Evolutionary conservation across 2,329 filamentous ascomycete species (phyloP).

Genomic region (Madurella fahalii): DNA sequence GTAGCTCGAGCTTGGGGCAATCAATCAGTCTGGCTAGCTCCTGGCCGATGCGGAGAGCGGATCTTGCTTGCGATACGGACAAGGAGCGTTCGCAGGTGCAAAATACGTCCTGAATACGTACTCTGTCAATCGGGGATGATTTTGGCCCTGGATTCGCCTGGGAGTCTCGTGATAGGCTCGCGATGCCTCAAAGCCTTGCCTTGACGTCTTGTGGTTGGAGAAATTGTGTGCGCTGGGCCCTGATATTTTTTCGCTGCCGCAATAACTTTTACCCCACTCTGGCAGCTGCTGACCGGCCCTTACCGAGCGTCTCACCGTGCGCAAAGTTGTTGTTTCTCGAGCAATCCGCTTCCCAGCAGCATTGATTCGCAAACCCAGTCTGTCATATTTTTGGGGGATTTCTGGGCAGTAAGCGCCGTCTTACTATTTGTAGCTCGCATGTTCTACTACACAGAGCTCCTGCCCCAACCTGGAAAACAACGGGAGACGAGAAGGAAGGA

Average conservation of each 20-base stretch:
- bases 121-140: conserved; percentile 20
- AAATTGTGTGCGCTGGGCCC: conserved; percentile 30
- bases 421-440: too few relatives aligned
- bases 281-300: conserved; percentile 10
- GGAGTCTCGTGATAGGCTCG: conserved; percentile 24
- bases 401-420: too few relatives aligned
- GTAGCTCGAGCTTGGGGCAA: conserved; percentile 23
- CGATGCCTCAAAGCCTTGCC: conserved; percentile 23
- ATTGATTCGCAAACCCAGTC: neutral
- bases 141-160: conserved; percentile 18
- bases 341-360: too few relatives aligned
- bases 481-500: too few relatives aligned
- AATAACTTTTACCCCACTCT: conserved; percentile 29
- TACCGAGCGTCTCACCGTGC: conserved; percentile 20
- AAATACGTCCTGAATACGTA: conserved; percentile 18
- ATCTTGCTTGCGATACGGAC: neutral
- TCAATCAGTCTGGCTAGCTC: conserved; percentile 22
- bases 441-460: too few relatives aligned
- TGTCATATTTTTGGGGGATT: neutral
- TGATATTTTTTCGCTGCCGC: conserved; percentile 29
- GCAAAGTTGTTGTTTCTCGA: neutral
- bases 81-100: conserved; percentile 5
- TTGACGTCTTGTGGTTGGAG: conserved; percentile 25
- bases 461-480: too few relatives aligned
- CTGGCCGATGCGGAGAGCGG: conserved; percentile 1